phyloP scores from a whole-genome alignment of 2,329 filamentous ascomycete species.

The Onygena corvina region DNA sequence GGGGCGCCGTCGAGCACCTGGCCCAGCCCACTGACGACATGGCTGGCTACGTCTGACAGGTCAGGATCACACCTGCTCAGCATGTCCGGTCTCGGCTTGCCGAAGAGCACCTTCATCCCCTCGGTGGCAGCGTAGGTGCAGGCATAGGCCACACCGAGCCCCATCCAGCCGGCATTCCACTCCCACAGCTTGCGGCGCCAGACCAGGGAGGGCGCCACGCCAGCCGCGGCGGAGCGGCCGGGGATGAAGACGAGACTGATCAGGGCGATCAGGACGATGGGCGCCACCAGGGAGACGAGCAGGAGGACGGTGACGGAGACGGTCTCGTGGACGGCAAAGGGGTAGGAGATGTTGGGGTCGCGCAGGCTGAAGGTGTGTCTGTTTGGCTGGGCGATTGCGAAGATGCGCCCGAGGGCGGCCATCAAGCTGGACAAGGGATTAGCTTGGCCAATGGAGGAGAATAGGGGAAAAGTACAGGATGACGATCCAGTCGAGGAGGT shows the following conservation, averaged over 20 bases:
- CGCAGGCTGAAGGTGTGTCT: constrained; percentile 59
- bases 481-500: constrained; percentile 62
- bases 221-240: constrained; percentile 53
- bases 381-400: constrained; percentile 51
- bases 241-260: constrained; percentile 60
- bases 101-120: constrained; percentile 65
- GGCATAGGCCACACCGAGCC: constrained; percentile 60
- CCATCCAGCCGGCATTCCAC: constrained; percentile 73
- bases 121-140: constrained; percentile 69
- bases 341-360: constrained; percentile 69
- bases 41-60: constrained; percentile 46
- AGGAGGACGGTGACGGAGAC: constrained; percentile 56
- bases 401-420: constrained; percentile 46
- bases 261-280: constrained; percentile 55
- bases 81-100: constrained; percentile 53
- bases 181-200: constrained; percentile 86
- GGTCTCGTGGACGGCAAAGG: constrained; percentile 57
- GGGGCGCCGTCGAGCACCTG: constrained; percentile 43
- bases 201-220: constrained; percentile 38
- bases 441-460: too few species aligned
- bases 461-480: constrained; percentile 37
- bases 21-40: constrained; percentile 52
- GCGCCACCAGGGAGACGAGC: constrained; percentile 51
- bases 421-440: constrained; percentile 42
- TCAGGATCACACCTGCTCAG: constrained; percentile 66